These are phyloP conservation scores for Logfia minima DNA, from an alignment of 129 eudicot genomes.

Conservation along the genomic window DNA sequence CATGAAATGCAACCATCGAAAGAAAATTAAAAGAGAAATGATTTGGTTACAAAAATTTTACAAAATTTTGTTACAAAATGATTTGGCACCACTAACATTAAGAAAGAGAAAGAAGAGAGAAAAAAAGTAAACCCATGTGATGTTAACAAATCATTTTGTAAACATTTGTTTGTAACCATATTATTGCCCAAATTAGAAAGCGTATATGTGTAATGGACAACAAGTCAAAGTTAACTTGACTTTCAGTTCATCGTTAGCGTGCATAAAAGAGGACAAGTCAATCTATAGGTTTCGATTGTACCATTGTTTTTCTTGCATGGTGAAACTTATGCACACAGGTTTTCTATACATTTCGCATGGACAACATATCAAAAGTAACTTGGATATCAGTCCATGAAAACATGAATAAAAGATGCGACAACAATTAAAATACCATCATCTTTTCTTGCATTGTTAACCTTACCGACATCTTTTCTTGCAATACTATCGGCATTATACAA, in stretches of 20 bases:
- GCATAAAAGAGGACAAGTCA: not conserved
- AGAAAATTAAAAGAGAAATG: too few species aligned
- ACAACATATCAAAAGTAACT: constrained; percentile 1
- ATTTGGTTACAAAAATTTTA: too few species aligned
- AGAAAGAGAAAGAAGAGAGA: too few species aligned
- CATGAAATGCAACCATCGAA: not conserved
- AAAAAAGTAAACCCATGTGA: too few species aligned
- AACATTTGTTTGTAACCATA: too few species aligned
- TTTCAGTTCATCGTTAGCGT: not conserved
- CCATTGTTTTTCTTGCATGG: not conserved
- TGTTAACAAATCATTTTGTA: too few species aligned
- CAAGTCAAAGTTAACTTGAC: not conserved
- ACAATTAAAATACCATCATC: not conserved
- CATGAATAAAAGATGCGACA: constrained; percentile 9
- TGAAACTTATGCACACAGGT: not conserved
- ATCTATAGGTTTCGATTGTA: not conserved
- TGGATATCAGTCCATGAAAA: not conserved
- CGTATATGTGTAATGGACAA: too few species aligned
- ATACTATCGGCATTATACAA: constrained; percentile 7
- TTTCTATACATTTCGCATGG: not conserved
- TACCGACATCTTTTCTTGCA: not conserved
- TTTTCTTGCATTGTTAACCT: constrained; percentile 2
- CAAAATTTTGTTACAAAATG: too few species aligned
- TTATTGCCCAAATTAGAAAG: too few species aligned
- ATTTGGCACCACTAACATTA: too few species aligned